A percentile compares a stretch with the other conserved stretches of the same genome.
Conservation (phyloP, 2,329 filamentous ascomycete species). For the Aschersonia sp. region DNA sequence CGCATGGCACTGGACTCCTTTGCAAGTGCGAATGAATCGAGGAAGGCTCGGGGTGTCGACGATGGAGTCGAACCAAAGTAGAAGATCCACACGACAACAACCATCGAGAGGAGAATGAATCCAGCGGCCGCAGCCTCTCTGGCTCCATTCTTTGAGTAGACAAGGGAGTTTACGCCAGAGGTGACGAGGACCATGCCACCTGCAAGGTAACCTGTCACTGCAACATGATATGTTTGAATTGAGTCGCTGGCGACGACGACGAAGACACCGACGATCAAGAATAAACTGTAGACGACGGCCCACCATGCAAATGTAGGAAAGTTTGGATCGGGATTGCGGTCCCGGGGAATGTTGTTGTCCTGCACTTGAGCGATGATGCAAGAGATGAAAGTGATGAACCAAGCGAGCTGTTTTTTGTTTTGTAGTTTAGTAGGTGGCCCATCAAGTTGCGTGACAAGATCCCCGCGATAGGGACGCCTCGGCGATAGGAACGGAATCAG, state of each 20-base stretch:
- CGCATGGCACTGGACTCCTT: slow-evolving; percentile 64
- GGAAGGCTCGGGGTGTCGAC: slow-evolving; percentile 72
- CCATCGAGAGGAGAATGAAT: slow-evolving; percentile 87
- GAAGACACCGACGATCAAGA: slow-evolving; percentile 65
- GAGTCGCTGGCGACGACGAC: slow-evolving; percentile 75
- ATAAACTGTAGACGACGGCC: slow-evolving; percentile 73
- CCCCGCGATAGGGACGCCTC: too few relatives aligned
- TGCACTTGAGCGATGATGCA: slow-evolving; percentile 59
- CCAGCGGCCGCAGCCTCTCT: slow-evolving; percentile 82
- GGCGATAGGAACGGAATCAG: too few relatives aligned
- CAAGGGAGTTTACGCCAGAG: slow-evolving; percentile 70
- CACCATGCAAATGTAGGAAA: slow-evolving; percentile 93
- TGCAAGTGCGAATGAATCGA: slow-evolving; percentile 88
- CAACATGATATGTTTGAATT: slow-evolving; percentile 79
- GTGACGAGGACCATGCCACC: slow-evolving; percentile 75
- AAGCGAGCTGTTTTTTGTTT: slow-evolving; percentile 53
- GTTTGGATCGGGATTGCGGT: slow-evolving; percentile 11
- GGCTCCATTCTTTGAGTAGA: slow-evolving; percentile 60
- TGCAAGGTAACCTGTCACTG: slow-evolving; percentile 74
- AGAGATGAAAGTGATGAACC: slow-evolving; percentile 82
- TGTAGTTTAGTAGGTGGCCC: too few relatives aligned
- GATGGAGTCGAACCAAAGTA: slow-evolving; percentile 93
- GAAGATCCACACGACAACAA: slow-evolving; percentile 93
- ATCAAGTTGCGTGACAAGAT: too few relatives aligned
- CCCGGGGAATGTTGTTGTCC: slow-evolving; percentile 14